phyloP scores from a whole-genome alignment of 352 stramenopile species.

The Globisporangium mamillatum region DNA sequence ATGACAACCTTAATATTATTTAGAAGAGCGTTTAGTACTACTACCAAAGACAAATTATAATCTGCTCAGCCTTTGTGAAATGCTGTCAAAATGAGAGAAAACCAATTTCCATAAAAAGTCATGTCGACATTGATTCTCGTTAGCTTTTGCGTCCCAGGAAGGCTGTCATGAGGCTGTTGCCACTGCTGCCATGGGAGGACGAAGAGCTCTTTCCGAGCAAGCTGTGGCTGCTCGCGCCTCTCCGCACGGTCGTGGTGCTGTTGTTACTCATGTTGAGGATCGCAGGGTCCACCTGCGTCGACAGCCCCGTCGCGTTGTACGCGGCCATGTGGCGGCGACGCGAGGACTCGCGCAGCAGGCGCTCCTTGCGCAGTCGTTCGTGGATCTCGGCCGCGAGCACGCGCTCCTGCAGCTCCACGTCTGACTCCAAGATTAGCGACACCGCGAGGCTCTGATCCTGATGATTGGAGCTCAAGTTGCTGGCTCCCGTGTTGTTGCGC shows the following conservation, averaged over 20 bases:
- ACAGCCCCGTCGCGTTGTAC: conserved; percentile 21
- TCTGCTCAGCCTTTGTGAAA: neutral
- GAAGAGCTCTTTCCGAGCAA: neutral
- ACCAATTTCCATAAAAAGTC: neutral
- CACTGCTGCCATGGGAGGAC: neutral
- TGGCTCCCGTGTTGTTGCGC: conserved; percentile 8
- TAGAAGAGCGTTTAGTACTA: conserved; percentile 5
- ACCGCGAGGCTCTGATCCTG: conserved; percentile 27
- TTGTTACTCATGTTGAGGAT: conserved; percentile 16
- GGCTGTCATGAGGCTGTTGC: conserved; percentile 11
- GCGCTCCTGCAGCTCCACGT: conserved; percentile 36
- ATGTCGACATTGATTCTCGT: neutral
- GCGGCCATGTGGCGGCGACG: conserved; percentile 32
- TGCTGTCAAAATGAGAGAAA: neutral
- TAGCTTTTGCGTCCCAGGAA: conserved; percentile 19
- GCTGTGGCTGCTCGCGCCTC: neutral
- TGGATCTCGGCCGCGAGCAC: conserved; percentile 38
- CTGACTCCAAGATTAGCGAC: conserved; percentile 29
- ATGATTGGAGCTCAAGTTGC: conserved; percentile 5
- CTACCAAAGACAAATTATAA: neutral
- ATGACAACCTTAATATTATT: conserved; percentile 10
- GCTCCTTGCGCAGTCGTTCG: conserved; percentile 42
- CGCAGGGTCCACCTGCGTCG: conserved; percentile 18
- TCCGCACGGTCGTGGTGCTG: conserved; percentile 18
- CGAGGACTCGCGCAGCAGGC: conserved; percentile 35